phyloP scores from a whole-genome alignment of 257 asterid species.

The Henckelia pumila region DNA sequence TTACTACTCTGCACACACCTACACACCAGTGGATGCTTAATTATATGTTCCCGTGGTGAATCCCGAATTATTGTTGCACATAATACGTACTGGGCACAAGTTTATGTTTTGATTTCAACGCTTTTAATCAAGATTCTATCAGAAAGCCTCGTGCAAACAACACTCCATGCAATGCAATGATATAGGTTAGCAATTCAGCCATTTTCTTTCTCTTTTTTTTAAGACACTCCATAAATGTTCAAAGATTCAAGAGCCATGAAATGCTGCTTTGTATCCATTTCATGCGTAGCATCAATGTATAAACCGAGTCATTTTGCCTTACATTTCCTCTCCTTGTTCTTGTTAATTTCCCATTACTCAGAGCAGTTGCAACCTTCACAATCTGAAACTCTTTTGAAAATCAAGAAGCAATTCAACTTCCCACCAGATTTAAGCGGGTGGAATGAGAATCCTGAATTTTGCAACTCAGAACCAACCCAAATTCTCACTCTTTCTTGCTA shows the following conservation, averaged over 20 bases:
- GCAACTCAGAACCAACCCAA: conserved; percentile 54
- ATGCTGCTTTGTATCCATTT: not conserved
- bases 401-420: conserved; percentile 60
- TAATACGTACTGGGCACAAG: too few relatives aligned
- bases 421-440: conserved; percentile 48
- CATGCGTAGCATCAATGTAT: conserved; percentile 28
- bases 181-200: too few relatives aligned
- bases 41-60: too few relatives aligned
- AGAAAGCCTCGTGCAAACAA: too few relatives aligned
- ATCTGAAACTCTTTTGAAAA: conserved; percentile 44
- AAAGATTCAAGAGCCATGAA: not conserved
- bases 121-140: too few relatives aligned
- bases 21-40: too few relatives aligned
- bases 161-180: too few relatives aligned
- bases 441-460: conserved; percentile 56
- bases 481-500: conserved; percentile 66
- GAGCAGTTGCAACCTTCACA: conserved; percentile 55
- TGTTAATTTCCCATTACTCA: conserved; percentile 38
- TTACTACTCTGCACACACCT: too few relatives aligned
- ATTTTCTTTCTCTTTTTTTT: too few relatives aligned
- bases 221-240: too few relatives aligned
- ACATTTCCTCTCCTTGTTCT: conserved; percentile 18
- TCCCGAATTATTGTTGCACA: too few relatives aligned
- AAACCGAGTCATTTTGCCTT: conserved; percentile 5
- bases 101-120: too few relatives aligned